Conservation (phyloP, 495 filamentous ascomycete species). For the Parathielavia hyrcaniae region DNA sequence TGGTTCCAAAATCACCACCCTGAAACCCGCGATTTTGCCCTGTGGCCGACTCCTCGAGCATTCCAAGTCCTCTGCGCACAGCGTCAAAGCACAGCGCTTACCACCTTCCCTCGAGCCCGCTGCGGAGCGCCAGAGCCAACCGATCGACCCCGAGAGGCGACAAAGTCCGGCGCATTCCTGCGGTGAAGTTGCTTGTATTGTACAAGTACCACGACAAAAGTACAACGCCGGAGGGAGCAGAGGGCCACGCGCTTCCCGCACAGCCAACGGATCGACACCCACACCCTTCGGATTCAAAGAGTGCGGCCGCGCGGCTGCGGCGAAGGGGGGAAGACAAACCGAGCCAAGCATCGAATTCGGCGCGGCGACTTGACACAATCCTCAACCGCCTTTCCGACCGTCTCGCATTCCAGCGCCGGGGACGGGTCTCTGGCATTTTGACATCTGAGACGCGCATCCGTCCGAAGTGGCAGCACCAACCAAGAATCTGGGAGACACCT, state of each 20-base stretch:
- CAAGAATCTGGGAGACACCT: background rate
- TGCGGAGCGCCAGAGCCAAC: background rate
- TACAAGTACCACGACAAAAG: background rate
- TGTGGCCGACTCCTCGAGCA: constrained; percentile 23
- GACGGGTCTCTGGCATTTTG: constrained; percentile 8
- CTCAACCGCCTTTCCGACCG: background rate
- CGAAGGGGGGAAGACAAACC: background rate
- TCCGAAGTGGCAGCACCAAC: background rate
- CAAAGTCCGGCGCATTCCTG: constrained; percentile 8
- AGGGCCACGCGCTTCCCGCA: constrained; percentile 7
- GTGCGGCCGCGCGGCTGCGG: constrained; percentile 13
- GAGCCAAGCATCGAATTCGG: background rate
- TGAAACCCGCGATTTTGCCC: constrained; percentile 29
- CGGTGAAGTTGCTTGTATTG: background rate
- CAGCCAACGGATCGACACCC: constrained; percentile 12
- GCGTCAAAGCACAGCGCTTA: constrained; percentile 10
- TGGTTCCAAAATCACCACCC: constrained; percentile 24
- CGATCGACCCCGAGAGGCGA: background rate
- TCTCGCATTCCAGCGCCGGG: constrained; percentile 5
- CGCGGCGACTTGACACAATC: background rate
- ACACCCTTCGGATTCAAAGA: constrained; percentile 8
- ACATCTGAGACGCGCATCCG: constrained; percentile 4
- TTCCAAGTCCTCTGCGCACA: constrained; percentile 10
- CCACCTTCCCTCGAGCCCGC: background rate
- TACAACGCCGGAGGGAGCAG: constrained; percentile 1